Evolutionary conservation across 352 stramenopile genomes (phyloP).

Genomic region (Globisporangium alternatum): DNA sequence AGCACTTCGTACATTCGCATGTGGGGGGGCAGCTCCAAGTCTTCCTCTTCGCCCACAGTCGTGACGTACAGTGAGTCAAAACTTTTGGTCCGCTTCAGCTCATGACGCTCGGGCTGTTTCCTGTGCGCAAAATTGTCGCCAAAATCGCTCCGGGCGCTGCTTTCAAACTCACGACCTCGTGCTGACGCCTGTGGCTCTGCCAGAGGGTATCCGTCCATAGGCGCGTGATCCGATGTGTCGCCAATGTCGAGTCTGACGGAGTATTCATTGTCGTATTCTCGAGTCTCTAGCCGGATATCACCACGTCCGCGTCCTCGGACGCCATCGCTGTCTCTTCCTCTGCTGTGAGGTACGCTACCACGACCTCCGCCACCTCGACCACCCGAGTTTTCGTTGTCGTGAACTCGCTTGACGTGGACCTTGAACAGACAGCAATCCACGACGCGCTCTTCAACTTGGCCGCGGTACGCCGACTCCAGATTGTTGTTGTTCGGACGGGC

Average conservation of each 20-base stretch:
- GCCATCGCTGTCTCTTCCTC: neutral
- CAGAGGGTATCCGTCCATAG: neutral
- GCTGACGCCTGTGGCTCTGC: neutral
- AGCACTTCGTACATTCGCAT: slow-evolving; percentile 45
- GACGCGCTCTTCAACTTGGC: slow-evolving; percentile 24
- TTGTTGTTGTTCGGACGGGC: neutral
- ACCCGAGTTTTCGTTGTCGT: slow-evolving; percentile 11
- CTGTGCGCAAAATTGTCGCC: neutral
- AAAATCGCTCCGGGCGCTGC: neutral
- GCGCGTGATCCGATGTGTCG: too few relatives aligned
- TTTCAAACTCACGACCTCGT: neutral
- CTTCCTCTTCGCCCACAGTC: slow-evolving; percentile 13
- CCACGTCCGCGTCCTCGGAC: neutral
- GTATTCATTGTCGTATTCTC: slow-evolving; percentile 11
- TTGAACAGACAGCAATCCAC: slow-evolving; percentile 42
- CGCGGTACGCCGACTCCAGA: slow-evolving; percentile 22
- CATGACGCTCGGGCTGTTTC: neutral
- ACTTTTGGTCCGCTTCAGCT: slow-evolving; percentile 41
- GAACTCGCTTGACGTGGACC: slow-evolving; percentile 25
- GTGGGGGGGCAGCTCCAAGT: slow-evolving; percentile 38
- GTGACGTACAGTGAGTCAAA: slow-evolving; percentile 43
- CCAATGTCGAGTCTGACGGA: neutral
- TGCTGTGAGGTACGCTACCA: slow-evolving; percentile 16
- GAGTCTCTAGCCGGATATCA: neutral
- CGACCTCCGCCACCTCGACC: slow-evolving; percentile 23